Conservation (phyloP, 2,329 filamentous ascomycete genomes). For the Stagonosporopsis vannaccii region DNA sequence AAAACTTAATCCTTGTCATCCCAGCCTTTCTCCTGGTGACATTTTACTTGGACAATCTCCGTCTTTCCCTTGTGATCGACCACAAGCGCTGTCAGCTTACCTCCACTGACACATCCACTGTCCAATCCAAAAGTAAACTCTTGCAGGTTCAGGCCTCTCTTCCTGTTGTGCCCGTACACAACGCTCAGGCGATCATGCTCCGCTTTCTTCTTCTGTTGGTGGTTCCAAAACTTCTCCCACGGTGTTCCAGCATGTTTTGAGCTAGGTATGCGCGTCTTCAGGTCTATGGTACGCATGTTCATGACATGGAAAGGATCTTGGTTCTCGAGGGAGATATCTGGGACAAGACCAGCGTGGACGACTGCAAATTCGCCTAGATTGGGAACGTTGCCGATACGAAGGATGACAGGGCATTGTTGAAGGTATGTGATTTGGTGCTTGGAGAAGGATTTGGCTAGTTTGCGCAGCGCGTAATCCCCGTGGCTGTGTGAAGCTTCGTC, state of each 20-base stretch:
- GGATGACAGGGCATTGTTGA: constrained; percentile 75
- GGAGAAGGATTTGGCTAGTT: constrained; percentile 64
- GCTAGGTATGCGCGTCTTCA: constrained; percentile 64
- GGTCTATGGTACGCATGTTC: constrained; percentile 86
- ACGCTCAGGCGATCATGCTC: constrained; percentile 65
- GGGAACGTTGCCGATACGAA: constrained; percentile 71
- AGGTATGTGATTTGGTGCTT: constrained; percentile 73
- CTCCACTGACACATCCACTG: constrained; percentile 79
- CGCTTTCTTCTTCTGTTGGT: constrained; percentile 44
- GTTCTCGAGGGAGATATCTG: constrained; percentile 71
- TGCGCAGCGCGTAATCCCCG: constrained; percentile 52
- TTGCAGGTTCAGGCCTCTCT: constrained; percentile 70
- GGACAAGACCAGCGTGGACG: constrained; percentile 86
- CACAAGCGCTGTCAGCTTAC: constrained; percentile 77
- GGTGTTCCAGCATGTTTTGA: constrained; percentile 63
- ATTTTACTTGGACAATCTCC: constrained; percentile 50
- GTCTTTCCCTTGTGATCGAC: constrained; percentile 63
- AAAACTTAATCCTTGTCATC: constrained; percentile 22
- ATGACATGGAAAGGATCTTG: constrained; percentile 84
- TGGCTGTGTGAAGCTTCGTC: constrained; percentile 43
- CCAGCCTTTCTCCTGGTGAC: constrained; percentile 39
- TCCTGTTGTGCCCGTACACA: constrained; percentile 74
- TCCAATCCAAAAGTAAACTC: constrained; percentile 86
- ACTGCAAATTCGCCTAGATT: constrained; percentile 71
- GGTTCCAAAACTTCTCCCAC: constrained; percentile 71